Evolutionary conservation across 169 alveolate genomes (phyloP), one percentile per base, ranked within the genome.

Genomic region (Perkinsus marinus): DNA sequence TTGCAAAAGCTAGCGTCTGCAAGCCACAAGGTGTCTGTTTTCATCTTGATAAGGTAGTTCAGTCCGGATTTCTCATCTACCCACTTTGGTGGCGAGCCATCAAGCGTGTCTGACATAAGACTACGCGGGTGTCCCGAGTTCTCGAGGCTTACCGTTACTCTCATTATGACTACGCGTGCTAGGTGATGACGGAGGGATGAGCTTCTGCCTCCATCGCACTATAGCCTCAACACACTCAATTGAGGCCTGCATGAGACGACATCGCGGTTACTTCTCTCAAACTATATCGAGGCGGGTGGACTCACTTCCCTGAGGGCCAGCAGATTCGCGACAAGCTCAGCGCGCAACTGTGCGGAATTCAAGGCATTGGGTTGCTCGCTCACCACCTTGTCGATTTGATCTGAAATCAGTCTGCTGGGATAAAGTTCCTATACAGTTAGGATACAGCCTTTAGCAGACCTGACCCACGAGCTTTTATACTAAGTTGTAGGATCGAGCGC

Each of bases 21-120:
- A 7, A 92, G 79, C 68, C 57, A 39, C n/a, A 37, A 57, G 16
- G 46, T 39, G 89, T 92, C 93, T 37, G 92, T 89, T 13, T 68
- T 68, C 89, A 92, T 92, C 68, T 92, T 92, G 6, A 39, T 89
- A 89, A 92, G 91, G 39, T 92, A 92, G 89, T 92, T 92, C 26
- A 39, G 9, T 0, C 22, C 22, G 3, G 79, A 41, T 3, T 41
- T 57, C 22, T 2, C 79, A 57, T 57, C 79, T 13, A 2, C 5
- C 79, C 34, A 26, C 79, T 0, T 13, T 16, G 34, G 26, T 89
- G 43, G 90, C 89, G 13, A 89, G 36, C 37, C 91, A 89, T 7
- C 16, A 39, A 16, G 47, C 9, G 68, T 47, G 38, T 34, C 68
- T 39, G 34, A 41, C 46, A 41, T 41, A 3, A 6, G 19, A 6